Evolutionary conservation across 164 flowering plant species (phyloP).

Genomic region (Echeveria elegans): DNA sequence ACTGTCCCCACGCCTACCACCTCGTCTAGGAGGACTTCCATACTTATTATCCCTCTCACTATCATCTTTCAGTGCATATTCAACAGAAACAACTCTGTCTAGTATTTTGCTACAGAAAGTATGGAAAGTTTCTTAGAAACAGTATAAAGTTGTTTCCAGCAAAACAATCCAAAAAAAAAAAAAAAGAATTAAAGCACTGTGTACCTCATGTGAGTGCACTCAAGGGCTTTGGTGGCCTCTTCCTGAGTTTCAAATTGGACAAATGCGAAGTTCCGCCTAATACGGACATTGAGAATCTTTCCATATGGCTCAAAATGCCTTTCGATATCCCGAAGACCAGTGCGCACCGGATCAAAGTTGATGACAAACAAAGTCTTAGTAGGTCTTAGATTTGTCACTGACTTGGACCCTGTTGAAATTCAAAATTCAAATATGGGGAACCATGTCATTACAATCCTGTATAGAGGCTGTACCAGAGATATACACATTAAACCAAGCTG

Average conservation of each 20-base stretch:
- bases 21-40: constrained; percentile 70
- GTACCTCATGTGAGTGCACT: constrained; percentile 86
- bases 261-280: constrained; percentile 83
- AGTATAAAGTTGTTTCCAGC: neutral
- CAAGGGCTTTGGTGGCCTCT: constrained; percentile 88
- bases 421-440: neutral
- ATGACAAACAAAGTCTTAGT: constrained; percentile 87
- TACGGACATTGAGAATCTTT: constrained; percentile 59
- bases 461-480: neutral
- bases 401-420: constrained; percentile 39
- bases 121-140: neutral
- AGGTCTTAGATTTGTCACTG: constrained; percentile 58
- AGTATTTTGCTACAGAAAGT: constrained; percentile 52
- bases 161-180: neutral
- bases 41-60: constrained; percentile 49
- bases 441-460: neutral
- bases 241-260: constrained; percentile 88
- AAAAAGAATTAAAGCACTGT: neutral
- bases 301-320: constrained; percentile 86
- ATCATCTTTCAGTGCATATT: constrained; percentile 89
- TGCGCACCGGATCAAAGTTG: constrained; percentile 71
- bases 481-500: neutral
- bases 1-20: constrained; percentile 37
- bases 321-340: constrained; percentile 63
- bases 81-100: constrained; percentile 91